A percentile compares a stretch with the other conserved stretches of the same genome.
phyloP scores from a whole-genome alignment of 441 rosid genomes.

The Dalechampia spathulata region DNA sequence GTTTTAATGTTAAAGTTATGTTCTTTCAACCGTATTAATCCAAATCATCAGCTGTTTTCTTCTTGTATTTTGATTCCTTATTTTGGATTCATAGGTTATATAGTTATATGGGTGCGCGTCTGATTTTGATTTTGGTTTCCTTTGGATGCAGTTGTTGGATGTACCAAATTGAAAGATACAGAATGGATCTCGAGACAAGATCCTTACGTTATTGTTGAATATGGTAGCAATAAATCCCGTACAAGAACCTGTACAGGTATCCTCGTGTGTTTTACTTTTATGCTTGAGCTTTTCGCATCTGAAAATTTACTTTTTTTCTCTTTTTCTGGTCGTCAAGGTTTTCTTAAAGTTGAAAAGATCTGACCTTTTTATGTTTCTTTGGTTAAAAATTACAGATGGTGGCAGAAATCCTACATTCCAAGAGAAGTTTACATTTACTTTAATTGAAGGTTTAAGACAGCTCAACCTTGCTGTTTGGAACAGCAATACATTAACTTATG shows the following conservation, averaged over 20 bases:
- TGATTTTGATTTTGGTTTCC: no score
- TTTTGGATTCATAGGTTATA: neutral
- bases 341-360: no score
- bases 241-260: slow-evolving; percentile 83
- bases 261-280: neutral
- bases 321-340: no score
- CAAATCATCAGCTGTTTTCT: neutral
- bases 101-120: no score
- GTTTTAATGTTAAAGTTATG: neutral
- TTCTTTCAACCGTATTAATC: neutral
- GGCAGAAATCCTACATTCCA: slow-evolving; percentile 75
- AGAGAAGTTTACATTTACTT: slow-evolving; percentile 70
- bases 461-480: slow-evolving; percentile 65
- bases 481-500: slow-evolving; percentile 58
- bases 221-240: slow-evolving; percentile 52
- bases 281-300: neutral
- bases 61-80: neutral
- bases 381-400: slow-evolving; percentile 44
- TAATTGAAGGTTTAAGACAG: slow-evolving; percentile 85
- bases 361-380: neutral
- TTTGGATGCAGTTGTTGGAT: slow-evolving; percentile 58
- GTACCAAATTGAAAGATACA: slow-evolving; percentile 76
- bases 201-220: slow-evolving; percentile 76
- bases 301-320: no score
- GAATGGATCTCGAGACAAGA: slow-evolving; percentile 94